Base-by-base conservation (phyloP, 2,329 filamentous ascomycete genomes). In the Zymoseptoria brevis region DNA sequence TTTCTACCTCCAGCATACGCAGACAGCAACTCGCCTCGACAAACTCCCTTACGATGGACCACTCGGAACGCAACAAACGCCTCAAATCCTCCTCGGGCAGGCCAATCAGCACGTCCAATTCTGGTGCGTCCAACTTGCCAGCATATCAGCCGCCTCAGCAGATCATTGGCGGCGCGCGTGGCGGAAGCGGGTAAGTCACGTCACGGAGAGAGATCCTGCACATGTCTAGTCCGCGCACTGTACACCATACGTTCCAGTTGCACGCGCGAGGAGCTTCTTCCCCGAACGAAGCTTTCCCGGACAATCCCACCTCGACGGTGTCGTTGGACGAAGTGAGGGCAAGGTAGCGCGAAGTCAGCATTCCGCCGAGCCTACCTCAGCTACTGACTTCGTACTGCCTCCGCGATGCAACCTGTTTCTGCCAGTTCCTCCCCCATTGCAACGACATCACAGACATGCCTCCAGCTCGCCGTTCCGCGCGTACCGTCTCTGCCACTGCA, bases 401-500 rank as follows among this genome's bases (percentile, higher is more conserved):
- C 50, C 50, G 19, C 50, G 22, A 51, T 19, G 22, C 19, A 8
- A 51, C 13, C 7, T 8, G 4, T 13, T 51, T 8, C 50, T 13
- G 8, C 19, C 16, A 51, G 13, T 51, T 19, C 50, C n/a, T 21
- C 16, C 35, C 49, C 19, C 11, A 11, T 55, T 5, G 19, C 57
- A 24, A 22, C 50, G 53, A 22, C 41, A 30, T 45, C 49, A 21
- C 50, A 57, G 62, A 19, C 60, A 73, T 73, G 71, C 70, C 71
- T 54, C 67, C 70, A 13, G 61, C 66, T 26, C 68, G 71, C 54
- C 70, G 71, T 61, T 70, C 70, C 53, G 56, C 66, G 48, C 68
- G 68, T 63, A 60, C 68, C 54, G 63, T 62, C 55, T 61, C 65
- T 53, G 58, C 60, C 41, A 62, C 65, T 48, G 51, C 58, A 26